Conservation (phyloP, 2,329 filamentous ascomycete genomes). For the Apiospora aurea region DNA sequence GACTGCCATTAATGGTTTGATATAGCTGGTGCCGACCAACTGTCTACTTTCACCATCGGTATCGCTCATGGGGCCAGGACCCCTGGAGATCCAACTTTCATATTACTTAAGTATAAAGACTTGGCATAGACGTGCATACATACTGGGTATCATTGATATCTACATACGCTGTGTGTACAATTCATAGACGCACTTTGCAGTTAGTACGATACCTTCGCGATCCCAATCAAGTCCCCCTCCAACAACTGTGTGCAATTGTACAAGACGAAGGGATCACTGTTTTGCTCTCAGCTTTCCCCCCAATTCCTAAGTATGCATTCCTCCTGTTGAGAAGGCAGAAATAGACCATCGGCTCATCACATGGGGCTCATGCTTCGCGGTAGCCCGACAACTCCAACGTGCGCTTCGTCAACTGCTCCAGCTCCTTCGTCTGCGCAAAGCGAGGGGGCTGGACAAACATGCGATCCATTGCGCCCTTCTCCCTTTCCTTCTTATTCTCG, state of each 20-base stretch:
- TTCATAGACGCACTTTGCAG: no score
- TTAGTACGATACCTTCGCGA: no score
- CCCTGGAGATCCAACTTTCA: background rate
- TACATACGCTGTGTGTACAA: background rate
- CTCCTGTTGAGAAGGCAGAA: no score
- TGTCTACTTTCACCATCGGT: background rate
- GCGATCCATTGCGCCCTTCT: background rate
- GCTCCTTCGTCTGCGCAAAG: background rate
- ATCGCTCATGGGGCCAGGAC: no score
- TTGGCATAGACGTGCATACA: background rate
- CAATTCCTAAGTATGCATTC: no score
- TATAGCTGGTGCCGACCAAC: background rate
- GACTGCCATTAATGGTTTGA: background rate
- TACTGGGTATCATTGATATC: background rate
- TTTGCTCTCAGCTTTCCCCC: no score
- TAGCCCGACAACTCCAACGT: background rate
- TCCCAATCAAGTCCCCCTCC: no score
- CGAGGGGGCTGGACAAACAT: background rate
- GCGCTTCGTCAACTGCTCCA: constrained; percentile 1
- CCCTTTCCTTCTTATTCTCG: background rate
- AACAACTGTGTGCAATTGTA: background rate
- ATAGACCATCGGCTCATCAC: background rate
- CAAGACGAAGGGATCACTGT: no score
- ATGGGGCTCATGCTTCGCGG: background rate
- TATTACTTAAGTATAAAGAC: background rate